Conservation (phyloP, 129 eudicot genomes). For the Helichrysum umbraculigerum region DNA sequence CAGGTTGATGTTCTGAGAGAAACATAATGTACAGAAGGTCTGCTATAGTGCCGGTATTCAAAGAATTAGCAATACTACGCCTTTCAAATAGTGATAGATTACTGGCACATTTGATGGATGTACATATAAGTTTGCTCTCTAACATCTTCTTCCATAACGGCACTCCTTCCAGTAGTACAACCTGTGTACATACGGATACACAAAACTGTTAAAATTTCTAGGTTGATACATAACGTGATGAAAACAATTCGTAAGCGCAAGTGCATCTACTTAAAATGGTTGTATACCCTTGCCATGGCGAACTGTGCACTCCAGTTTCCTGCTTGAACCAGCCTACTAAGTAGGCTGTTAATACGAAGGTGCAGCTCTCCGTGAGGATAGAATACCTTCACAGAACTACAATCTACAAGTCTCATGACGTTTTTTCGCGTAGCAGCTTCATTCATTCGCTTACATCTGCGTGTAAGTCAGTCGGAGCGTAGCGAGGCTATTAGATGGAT, state of each 20-base stretch:
- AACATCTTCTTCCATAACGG: neutral
- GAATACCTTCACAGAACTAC: no score
- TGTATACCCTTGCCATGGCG: constrained; percentile 4
- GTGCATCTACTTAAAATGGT: neutral
- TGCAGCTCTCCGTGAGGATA: no score
- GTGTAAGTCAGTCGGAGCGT: neutral
- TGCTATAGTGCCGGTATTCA: neutral
- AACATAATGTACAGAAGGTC: constrained; percentile 7
- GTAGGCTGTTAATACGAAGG: constrained; percentile 2
- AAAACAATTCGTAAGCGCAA: no score
- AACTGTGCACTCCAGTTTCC: neutral
- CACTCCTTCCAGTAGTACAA: neutral
- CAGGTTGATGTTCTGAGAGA: neutral
- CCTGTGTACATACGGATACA: constrained; percentile 10
- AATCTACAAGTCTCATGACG: neutral
- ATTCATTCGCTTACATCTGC: neutral
- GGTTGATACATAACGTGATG: no score
- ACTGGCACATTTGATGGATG: constrained; percentile 2
- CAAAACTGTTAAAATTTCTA: neutral
- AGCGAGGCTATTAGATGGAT: no score
- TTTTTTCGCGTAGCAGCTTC: neutral
- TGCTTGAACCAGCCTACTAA: neutral
- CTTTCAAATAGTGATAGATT: neutral
- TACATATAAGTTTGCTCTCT: neutral
- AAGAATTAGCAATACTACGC: neutral